Percentiles rank a stretch among this genome's conserved stretches.
These are phyloP conservation scores for Salvia miltiorrhiza DNA, from an alignment of 257 asterid genomes.

Conservation along the genomic window DNA sequence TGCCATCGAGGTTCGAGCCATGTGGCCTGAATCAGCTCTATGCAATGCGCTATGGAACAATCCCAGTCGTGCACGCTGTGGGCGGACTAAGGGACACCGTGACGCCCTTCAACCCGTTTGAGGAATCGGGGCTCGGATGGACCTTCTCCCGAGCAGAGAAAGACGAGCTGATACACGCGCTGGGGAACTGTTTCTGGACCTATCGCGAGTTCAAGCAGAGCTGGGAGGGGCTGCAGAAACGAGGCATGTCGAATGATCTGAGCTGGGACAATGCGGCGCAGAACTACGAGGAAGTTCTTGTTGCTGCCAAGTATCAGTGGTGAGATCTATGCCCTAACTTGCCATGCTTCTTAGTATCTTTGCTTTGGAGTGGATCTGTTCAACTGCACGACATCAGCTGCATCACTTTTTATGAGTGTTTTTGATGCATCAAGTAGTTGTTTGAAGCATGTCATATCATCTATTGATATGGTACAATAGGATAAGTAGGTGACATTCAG, in stretches of 20 bases:
- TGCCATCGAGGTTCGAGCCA: conserved; percentile 98
- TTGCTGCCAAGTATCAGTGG: conserved; percentile 96
- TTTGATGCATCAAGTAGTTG: background rate
- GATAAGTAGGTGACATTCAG: background rate
- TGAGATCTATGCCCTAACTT: conserved; percentile 14
- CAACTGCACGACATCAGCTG: background rate
- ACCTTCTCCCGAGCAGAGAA: conserved; percentile 65
- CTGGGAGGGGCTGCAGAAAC: conserved; percentile 90
- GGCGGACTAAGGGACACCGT: conserved; percentile 96
- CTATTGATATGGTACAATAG: background rate
- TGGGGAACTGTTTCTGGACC: conserved; percentile 77
- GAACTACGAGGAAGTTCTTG: conserved; percentile 75
- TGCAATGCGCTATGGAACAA: conserved; percentile 85
- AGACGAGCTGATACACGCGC: conserved; percentile 52
- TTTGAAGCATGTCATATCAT: background rate
- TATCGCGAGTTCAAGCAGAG: conserved; percentile 68
- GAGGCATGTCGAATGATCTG: conserved; percentile 79
- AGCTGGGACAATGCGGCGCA: conserved; percentile 95
- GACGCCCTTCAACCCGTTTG: conserved; percentile 76
- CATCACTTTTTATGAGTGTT: background rate
- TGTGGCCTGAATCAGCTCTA: conserved; percentile 96
- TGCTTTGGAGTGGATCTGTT: too few relatives aligned
- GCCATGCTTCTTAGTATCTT: too few relatives aligned
- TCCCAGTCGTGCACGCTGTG: conserved; percentile 92
- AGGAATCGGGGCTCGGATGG: conserved; percentile 89